Conservation (phyloP, 2,329 filamentous ascomycete genomes). For the Colletotrichum graminicola region DNA sequence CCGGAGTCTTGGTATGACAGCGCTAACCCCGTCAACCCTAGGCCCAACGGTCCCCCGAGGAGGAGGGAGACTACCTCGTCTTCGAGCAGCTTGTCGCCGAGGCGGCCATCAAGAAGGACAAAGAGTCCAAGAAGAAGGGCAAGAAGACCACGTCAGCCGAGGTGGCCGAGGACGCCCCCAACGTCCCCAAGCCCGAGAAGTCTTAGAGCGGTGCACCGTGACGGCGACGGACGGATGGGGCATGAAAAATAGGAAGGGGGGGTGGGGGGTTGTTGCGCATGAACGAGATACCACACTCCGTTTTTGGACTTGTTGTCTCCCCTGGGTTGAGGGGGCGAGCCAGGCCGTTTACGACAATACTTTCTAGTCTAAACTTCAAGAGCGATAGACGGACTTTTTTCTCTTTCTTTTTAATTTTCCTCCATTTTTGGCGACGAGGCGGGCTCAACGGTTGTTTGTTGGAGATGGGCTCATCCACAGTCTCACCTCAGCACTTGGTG, state of each 20-base stretch:
- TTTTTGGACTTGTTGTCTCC: slow-evolving; percentile 13
- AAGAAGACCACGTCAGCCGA: slow-evolving; percentile 61
- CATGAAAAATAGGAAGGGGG: neutral
- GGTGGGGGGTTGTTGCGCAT: neutral
- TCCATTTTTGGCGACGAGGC: slow-evolving; percentile 3
- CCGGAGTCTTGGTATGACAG: slow-evolving; percentile 7
- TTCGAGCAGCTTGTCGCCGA: slow-evolving; percentile 99
- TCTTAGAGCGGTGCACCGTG: neutral
- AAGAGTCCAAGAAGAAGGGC: slow-evolving; percentile 78
- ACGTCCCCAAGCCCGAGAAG: slow-evolving; percentile 44
- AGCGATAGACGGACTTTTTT: slow-evolving; percentile 17
- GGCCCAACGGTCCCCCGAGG: slow-evolving; percentile 90
- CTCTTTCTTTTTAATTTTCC: neutral
- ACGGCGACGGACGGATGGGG: neutral
- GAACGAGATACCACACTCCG: slow-evolving; percentile 23
- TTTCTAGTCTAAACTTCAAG: slow-evolving; percentile 2
- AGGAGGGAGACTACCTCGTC: slow-evolving; percentile 98
- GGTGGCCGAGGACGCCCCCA: slow-evolving; percentile 46
- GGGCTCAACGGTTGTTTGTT: slow-evolving; percentile 11
- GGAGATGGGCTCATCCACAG: slow-evolving; percentile 4
- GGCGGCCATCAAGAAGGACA: slow-evolving; percentile 94
- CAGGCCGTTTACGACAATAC: slow-evolving; percentile 5
- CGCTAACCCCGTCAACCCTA: slow-evolving; percentile 54
- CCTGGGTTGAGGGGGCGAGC: neutral
- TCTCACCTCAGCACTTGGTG: slow-evolving; percentile 9